phyloP scores from a whole-genome alignment of 2,329 filamentous ascomycete species.

The Colletotrichum eleusines region DNA sequence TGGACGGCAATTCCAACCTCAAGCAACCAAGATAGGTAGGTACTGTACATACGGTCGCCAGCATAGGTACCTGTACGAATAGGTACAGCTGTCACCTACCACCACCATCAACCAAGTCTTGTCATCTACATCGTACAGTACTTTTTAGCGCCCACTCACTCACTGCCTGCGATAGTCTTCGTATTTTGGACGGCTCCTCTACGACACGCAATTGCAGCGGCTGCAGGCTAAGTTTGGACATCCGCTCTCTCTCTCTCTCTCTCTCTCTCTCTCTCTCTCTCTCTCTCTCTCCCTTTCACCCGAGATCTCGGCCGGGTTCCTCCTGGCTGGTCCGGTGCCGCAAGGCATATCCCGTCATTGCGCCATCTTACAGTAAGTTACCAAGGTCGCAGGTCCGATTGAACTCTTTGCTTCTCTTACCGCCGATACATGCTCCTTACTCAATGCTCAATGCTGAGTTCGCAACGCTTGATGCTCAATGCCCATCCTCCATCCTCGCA shows the following conservation, averaged over 20 bases:
- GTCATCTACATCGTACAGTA: too few relatives aligned
- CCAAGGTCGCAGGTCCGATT: not conserved
- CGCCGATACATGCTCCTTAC: not conserved
- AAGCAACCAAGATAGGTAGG: constrained; percentile 11
- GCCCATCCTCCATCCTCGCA: not conserved
- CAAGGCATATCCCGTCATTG: not conserved
- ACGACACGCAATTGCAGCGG: not conserved
- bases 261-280: not conserved
- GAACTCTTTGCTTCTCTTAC: not conserved
- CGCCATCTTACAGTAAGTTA: not conserved
- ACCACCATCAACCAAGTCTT: too few relatives aligned
- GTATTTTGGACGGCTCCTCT: not conserved
- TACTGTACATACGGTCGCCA: too few relatives aligned
- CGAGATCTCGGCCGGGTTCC: not conserved
- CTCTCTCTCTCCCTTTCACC: not conserved
- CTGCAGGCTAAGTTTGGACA: not conserved
- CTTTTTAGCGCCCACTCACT: too few relatives aligned
- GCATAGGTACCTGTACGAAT: too few relatives aligned
- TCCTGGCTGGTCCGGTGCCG: not conserved
- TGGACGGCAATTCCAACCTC: not conserved
- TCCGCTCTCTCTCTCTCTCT: not conserved
- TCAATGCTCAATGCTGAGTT: not conserved
- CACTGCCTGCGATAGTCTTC: not conserved
- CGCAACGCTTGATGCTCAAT: not conserved
- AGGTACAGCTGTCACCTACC: too few relatives aligned